Evolutionary conservation across 2,329 filamentous ascomycete species (phyloP), one percentile per base, ranked within the genome.

Genomic region (Botryosphaeria agaves): DNA sequence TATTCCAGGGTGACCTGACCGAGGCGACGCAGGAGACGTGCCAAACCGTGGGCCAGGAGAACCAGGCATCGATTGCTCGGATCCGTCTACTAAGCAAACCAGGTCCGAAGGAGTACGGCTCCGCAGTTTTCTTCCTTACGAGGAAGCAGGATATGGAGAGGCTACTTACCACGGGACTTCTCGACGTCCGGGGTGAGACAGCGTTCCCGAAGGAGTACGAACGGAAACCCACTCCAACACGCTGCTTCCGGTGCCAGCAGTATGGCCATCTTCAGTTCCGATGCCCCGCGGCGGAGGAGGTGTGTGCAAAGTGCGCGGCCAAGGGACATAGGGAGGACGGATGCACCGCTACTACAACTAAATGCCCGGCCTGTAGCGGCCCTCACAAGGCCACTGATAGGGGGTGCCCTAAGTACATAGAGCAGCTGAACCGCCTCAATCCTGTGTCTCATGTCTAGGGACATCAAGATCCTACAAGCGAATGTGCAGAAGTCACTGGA

Each of bases 391-490:
- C 21, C 9, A 12, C 9, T 23, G 7, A 12, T 11, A 9, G 21
- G 7, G 7, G 7, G 12, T 23, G 21, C 21, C 7, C 7, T 9
- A 23, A 11, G 7, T 23, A 23, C 21, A 9, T 9, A 9, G 21
- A 23, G 21, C 21, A 23, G 21, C 47, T 23, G 19, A 11, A 12
- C 9, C 9, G 12, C 21, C 9, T 23, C 21, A 11, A 23, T 12
- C 12, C 21, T 23, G 9, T 4, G 12, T 12, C 12, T 9, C 12
- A 23, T 23, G 21, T 9, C 9, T 23, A 9, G 21, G 7, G 21
- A 7, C 3, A 11, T 23, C 21, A 12, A 7, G 21, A 23, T 23
- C 12, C 12, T 7, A 9, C 21, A 4, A 23, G 4, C 12, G 21
- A 23, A 23, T 23, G 7, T 23, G 9, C 7, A 12, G 12, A 23